Evolutionary conservation across 129 eudicot species (phyloP).

Genomic region (Centella asiatica): DNA sequence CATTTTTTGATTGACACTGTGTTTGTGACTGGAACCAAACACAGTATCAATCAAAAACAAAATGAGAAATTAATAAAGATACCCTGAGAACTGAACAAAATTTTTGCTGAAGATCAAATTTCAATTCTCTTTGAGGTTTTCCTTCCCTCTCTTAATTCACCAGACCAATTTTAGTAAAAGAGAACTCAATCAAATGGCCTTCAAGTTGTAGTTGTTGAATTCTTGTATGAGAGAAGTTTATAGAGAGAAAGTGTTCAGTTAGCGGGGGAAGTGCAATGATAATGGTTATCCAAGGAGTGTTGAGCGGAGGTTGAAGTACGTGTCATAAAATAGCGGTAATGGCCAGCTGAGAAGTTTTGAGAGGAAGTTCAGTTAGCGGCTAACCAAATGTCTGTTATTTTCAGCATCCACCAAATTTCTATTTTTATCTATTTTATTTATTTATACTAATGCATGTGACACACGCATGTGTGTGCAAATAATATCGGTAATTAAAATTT

Average conservation of each 20-base stretch:
- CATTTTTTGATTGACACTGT: slow-evolving; percentile 38
- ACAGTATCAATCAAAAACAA: slow-evolving; percentile 3
- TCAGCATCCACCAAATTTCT: too few relatives aligned
- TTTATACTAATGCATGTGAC: too few relatives aligned
- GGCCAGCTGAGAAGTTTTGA: too few relatives aligned
- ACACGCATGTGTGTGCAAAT: too few relatives aligned
- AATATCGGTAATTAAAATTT: too few relatives aligned
- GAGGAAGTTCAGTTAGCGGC: too few relatives aligned
- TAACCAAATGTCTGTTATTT: too few relatives aligned
- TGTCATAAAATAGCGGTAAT: too few relatives aligned
- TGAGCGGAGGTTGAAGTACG: slow-evolving; percentile 49
- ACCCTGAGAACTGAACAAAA: background rate
- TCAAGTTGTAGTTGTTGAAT: slow-evolving; percentile 1
- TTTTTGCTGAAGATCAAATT: slow-evolving; percentile 4
- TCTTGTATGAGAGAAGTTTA: slow-evolving; percentile 1
- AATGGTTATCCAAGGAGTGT: slow-evolving; percentile 43
- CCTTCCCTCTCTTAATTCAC: background rate
- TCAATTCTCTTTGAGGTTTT: background rate
- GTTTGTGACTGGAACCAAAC: slow-evolving; percentile 3
- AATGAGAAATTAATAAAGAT: background rate
- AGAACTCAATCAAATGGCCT: too few relatives aligned
- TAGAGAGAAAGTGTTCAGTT: slow-evolving; percentile 26
- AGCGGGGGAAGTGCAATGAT: slow-evolving; percentile 26
- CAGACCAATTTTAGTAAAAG: background rate
- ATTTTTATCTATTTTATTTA: too few relatives aligned